phyloP scores from a whole-genome alignment of 2,329 filamentous ascomycete genomes.

The Cordyceps farinosa region DNA sequence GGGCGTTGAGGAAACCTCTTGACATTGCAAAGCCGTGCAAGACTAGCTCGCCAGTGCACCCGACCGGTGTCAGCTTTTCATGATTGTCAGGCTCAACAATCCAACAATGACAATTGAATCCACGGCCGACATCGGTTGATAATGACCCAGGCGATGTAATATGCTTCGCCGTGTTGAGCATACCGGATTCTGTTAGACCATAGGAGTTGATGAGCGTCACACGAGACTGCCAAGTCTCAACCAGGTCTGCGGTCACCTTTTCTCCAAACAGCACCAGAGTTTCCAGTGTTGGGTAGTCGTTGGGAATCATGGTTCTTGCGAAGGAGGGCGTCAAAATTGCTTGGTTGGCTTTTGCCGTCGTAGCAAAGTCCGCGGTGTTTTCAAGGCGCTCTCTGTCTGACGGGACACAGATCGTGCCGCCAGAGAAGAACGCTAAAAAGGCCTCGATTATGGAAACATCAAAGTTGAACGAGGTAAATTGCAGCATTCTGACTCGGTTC shows the following conservation, averaged over 20 bases:
- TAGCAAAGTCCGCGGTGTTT: background rate
- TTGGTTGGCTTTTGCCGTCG: background rate
- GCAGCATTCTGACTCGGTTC: slow-evolving; percentile 3
- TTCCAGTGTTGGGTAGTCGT: background rate
- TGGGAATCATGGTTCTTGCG: background rate
- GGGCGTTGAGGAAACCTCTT: background rate
- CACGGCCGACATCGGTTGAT: slow-evolving; percentile 2
- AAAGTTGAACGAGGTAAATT: slow-evolving; percentile 20
- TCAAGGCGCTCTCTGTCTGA: background rate
- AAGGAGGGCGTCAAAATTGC: background rate
- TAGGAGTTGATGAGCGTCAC: background rate
- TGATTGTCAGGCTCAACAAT: background rate
- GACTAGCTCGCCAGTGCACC: background rate
- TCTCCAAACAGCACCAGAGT: slow-evolving; percentile 20
- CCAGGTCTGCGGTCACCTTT: slow-evolving; percentile 13
- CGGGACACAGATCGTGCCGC: background rate
- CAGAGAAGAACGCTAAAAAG: background rate
- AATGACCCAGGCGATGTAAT: background rate
- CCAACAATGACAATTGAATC: background rate
- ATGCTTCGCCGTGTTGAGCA: background rate
- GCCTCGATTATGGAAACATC: slow-evolving; percentile 7
- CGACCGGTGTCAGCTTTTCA: background rate
- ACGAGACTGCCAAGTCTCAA: slow-evolving; percentile 6
- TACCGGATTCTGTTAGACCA: background rate
- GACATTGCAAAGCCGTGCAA: background rate